Evolutionary conservation across 1,139 yeast genomes (phyloP), one percentile per base, ranked within the genome.

Genomic region (Protomyces lactucae-debilis): DNA sequence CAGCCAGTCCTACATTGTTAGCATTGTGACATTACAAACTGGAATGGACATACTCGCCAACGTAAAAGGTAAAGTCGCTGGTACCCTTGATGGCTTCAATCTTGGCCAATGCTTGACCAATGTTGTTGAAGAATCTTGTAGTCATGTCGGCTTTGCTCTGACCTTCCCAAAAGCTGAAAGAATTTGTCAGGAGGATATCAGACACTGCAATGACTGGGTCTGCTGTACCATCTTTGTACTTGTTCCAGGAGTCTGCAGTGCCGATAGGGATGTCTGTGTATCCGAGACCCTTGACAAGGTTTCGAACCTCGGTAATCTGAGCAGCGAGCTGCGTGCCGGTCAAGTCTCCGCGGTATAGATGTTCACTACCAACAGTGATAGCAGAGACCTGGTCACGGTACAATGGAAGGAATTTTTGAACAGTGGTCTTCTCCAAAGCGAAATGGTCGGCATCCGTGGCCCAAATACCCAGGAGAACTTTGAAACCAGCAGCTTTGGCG

Each of bases 111-210:
- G 97, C 96, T 82, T 91, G 97, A 96, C 89, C 89, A 77, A 90
- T 88, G 77, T 91, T 97, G 75, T 91, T 97, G 71, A 90, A 84
- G 86, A 91, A 91, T 4, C 97, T 88, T 82, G 83, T 88, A 25
- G 96, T 84, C 52, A 97, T 84, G 75, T 89, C 90, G 66, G 78
- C 74, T 81, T 82, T 82, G 71, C 91, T 83, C 80, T 90, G 96
- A 54, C 97, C 97, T 80, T 92, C 97, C 98, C 98, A 92, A 86
- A 90, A 92, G 21, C 97, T 87, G 82, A 92, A 92, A 64, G 97
- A 97, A 75, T 92, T 92, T 72, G 96, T 95, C 76, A 86, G 87
- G 69, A 91, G 84, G 72, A 89, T 79, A 77, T 92, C 97, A 60
- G 95, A 81, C 57, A 89, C 93, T 75, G 83, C 72, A 73, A 92